Percentiles rank a stretch among this genome's conserved stretches.
Conservation (phyloP, 2,329 filamentous ascomycete genomes). For the Arthrobotrys conoides region DNA sequence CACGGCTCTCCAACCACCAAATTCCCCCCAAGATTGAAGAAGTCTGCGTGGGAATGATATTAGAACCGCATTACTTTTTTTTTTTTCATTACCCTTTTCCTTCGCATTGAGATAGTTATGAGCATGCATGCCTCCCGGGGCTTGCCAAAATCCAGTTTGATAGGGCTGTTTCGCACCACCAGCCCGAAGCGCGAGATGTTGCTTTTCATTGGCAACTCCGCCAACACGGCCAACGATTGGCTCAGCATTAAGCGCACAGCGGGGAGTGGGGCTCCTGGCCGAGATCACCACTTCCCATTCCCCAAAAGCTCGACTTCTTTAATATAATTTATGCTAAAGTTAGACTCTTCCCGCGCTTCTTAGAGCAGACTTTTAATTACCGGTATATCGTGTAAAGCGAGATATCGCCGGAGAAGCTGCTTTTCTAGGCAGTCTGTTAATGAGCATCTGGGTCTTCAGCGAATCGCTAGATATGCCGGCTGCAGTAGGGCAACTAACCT, state of each 20-base stretch:
- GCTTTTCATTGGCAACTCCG: constrained; percentile 45
- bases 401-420: constrained; percentile 20
- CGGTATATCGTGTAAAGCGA: constrained; percentile 15
- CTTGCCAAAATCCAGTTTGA: constrained; percentile 20
- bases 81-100: background rate
- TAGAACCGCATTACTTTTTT: constrained; percentile 10
- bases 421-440: background rate
- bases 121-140: constrained; percentile 2
- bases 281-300: constrained; percentile 3
- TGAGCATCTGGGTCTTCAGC: constrained; percentile 14
- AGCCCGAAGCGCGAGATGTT: constrained; percentile 50
- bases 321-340: constrained; percentile 50
- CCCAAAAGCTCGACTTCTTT: constrained; percentile 10
- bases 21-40: background rate
- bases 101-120: background rate
- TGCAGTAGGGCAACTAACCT: constrained; percentile 13
- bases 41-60: background rate
- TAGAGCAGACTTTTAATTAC: constrained; percentile 41
- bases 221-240: constrained; percentile 45
- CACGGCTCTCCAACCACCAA: constrained; percentile 26
- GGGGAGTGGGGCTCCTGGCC: constrained; percentile 17
- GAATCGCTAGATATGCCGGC: constrained; percentile 35
- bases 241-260: constrained; percentile 49
- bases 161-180: constrained; percentile 51
- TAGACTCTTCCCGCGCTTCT: constrained; percentile 54